A percentile compares a stretch with the other conserved stretches of the same genome.
phyloP scores from a whole-genome alignment of 148 eudicot genomes.

The Rhododendron williamsianum region DNA sequence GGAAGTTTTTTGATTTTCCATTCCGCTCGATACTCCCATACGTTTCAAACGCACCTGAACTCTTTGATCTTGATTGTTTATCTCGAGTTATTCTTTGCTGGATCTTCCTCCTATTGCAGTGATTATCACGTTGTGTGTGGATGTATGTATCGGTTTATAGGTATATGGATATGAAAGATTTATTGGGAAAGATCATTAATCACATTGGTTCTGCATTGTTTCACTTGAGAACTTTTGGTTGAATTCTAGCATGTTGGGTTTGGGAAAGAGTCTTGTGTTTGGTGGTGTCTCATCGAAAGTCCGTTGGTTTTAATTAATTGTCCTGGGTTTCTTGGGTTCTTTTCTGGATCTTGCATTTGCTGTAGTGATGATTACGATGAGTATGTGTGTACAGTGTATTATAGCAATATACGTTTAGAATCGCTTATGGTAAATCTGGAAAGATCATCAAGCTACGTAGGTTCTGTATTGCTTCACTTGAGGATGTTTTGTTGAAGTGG shows the following conservation, averaged over 20 bases:
- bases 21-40: too few relatives aligned
- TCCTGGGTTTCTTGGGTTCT: not conserved
- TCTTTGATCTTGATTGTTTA: not conserved
- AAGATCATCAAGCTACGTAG: not conserved
- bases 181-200: not conserved
- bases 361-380: not conserved
- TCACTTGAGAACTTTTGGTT: not conserved
- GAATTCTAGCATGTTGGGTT: not conserved
- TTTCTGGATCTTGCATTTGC: not conserved
- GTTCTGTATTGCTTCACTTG: not conserved
- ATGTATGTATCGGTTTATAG: too few relatives aligned
- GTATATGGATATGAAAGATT: too few relatives aligned
- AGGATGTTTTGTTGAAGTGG: not conserved
- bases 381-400: not conserved
- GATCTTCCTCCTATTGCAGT: not conserved
- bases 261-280: not conserved
- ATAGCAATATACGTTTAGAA: not conserved
- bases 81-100: not conserved
- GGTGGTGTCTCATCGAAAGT: not conserved
- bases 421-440: not conserved
- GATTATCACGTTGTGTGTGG: too few relatives aligned
- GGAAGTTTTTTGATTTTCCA: too few relatives aligned
- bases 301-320: not conserved
- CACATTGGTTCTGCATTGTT: not conserved
- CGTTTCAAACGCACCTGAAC: too few relatives aligned